Evolutionary conservation across 2,329 filamentous ascomycete species (phyloP).

Genomic region (Aspergillus viridinutans): DNA sequence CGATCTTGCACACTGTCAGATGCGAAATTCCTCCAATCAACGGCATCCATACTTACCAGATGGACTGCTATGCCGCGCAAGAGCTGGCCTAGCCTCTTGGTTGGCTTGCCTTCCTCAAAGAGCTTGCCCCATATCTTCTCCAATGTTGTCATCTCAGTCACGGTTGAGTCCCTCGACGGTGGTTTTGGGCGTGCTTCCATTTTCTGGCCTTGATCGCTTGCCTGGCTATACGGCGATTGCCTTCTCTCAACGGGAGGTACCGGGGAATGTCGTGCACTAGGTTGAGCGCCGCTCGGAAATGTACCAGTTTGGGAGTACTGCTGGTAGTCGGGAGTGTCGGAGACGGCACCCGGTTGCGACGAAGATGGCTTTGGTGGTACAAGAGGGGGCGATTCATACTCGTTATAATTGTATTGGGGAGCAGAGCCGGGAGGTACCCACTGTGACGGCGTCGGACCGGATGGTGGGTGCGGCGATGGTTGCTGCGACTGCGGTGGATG

Average conservation of each 20-base stretch:
- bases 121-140: constrained; percentile 74
- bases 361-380: constrained; percentile 18
- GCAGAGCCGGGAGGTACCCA: constrained; percentile 16
- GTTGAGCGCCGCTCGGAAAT: constrained; percentile 18
- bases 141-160: constrained; percentile 53
- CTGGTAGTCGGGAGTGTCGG: constrained; percentile 11
- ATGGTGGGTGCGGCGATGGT: constrained; percentile 18
- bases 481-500: constrained; percentile 25
- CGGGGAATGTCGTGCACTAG: constrained; percentile 19
- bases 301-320: constrained; percentile 18
- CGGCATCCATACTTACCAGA: constrained; percentile 51
- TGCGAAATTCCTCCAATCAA: neutral
- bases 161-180: constrained; percentile 36
- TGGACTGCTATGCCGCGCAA: constrained; percentile 69
- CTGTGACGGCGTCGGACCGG: constrained; percentile 18
- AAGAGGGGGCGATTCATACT: constrained; percentile 18
- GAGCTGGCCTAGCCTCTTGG: constrained; percentile 64
- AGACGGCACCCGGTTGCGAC: constrained; percentile 8
- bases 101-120: constrained; percentile 66
- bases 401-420: constrained; percentile 7
- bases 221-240: constrained; percentile 34
- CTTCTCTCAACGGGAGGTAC: constrained; percentile 22
- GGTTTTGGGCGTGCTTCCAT: constrained; percentile 33
- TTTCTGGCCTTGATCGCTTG: constrained; percentile 30
- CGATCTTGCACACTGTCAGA: constrained; percentile 50